These are phyloP conservation scores for Halophytophthora batemanensis DNA, from an alignment of 352 stramenopile genomes.

Conservation along the genomic window DNA sequence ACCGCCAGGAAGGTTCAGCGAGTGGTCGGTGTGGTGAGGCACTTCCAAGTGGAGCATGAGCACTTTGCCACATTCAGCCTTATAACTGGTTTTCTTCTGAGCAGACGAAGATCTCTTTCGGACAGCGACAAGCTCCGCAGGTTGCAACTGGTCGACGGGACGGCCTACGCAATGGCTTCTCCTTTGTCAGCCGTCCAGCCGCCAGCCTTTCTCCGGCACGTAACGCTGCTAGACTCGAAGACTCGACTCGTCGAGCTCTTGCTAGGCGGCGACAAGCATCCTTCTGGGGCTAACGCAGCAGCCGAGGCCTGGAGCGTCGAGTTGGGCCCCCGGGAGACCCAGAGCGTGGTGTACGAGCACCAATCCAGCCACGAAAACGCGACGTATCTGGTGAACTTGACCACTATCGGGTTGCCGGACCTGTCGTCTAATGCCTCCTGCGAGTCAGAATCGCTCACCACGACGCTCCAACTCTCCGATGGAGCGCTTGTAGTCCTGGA, in stretches of 20 bases:
- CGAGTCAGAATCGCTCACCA: background rate
- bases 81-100: too few relatives aligned
- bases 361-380: background rate
- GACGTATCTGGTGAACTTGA: background rate
- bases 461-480: background rate
- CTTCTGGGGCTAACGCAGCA: background rate
- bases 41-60: too few relatives aligned
- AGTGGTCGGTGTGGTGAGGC: background rate
- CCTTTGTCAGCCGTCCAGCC: background rate
- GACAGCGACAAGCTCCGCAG: background rate
- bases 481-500: background rate
- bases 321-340: background rate
- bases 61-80: too few relatives aligned
- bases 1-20: background rate
- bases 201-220: background rate
- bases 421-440: background rate
- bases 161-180: background rate
- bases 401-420: background rate
- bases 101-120: too few relatives aligned
- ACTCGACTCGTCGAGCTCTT: background rate
- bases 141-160: background rate
- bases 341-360: background rate
- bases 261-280: background rate
- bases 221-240: background rate
- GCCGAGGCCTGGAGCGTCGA: background rate